These are phyloP conservation scores for Trichoderma reesei DNA, from an alignment of 495 filamentous ascomycete genomes.

Conservation along the genomic window DNA sequence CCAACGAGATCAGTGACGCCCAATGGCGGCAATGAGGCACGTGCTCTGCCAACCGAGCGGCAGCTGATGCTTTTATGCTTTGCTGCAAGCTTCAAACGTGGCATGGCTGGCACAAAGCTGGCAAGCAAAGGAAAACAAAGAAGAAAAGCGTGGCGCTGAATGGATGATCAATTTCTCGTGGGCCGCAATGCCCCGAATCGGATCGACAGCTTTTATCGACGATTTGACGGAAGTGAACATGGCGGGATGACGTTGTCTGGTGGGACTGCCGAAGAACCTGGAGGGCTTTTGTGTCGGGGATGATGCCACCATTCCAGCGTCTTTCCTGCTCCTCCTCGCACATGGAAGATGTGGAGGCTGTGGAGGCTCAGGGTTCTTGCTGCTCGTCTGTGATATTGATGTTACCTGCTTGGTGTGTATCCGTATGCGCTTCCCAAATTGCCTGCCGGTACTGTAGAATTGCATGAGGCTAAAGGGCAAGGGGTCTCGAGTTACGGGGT, in stretches of 20 bases:
- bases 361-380: no score
- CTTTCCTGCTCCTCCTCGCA: no score
- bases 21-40: slow-evolving; percentile 6
- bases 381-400: no score
- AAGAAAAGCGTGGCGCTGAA: background rate
- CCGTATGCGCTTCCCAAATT: background rate
- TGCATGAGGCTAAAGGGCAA: background rate
- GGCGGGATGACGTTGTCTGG: no score
- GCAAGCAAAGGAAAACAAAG: background rate
- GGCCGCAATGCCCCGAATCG: no score
- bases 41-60: background rate
- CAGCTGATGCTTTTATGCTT: background rate
- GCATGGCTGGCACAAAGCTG: background rate
- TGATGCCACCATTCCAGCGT: no score
- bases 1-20: background rate
- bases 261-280: no score
- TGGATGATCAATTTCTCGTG: no score
- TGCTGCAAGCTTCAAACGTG: background rate
- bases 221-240: no score
- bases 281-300: no score
- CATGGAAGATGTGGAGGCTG: no score
- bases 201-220: no score
- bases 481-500: background rate
- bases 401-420: background rate
- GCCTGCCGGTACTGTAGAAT: background rate